Percentiles rank a stretch among this genome's conserved stretches.
phyloP scores from a whole-genome alignment of 108 stramenopile species.

The Skeletonema grethae region DNA sequence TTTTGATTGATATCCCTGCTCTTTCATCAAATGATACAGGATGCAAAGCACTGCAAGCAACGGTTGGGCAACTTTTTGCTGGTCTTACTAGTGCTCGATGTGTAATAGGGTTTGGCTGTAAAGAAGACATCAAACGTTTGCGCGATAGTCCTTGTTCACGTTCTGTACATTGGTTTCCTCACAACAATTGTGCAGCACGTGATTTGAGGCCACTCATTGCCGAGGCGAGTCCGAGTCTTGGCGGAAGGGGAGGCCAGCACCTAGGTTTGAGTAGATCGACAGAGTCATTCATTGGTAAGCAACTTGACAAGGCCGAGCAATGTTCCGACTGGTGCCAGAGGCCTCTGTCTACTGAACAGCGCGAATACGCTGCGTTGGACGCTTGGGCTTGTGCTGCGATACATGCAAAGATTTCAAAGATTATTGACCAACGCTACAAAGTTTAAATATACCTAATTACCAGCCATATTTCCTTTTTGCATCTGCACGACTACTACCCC shows the following conservation, averaged over 20 bases:
- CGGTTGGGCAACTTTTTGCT: conserved; percentile 60
- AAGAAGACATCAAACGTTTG: conserved; percentile 69
- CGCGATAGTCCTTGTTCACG: conserved; percentile 47
- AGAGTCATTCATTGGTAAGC: conserved; percentile 67
- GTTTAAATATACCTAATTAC: conserved; percentile 11
- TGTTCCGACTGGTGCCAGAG: conserved; percentile 65
- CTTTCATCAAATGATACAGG: conserved; percentile 60
- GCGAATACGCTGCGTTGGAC: conserved; percentile 75
- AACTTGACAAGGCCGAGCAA: conserved; percentile 78
- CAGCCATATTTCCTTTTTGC: conserved; percentile 53
- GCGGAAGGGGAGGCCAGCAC: conserved; percentile 12
- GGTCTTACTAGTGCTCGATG: conserved; percentile 25
- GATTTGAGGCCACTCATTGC: conserved; percentile 53
- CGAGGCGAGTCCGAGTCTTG: conserved; percentile 42
- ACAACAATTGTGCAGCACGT: conserved; percentile 31
- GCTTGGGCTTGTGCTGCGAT: conserved; percentile 76
- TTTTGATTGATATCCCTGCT: conserved; percentile 74
- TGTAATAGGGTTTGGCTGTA: conserved; percentile 71
- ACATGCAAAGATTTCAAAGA: conserved; percentile 33
- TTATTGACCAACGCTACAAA: background rate
- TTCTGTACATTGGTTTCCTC: conserved; percentile 39
- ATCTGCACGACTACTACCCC: conserved; percentile 34
- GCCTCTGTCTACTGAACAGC: conserved; percentile 64
- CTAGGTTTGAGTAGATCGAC: conserved; percentile 64
- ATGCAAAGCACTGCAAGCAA: conserved; percentile 51